Evolutionary conservation across 2,329 filamentous ascomycete genomes (phyloP).

Genomic region (Rhynchosporium graminicola): DNA sequence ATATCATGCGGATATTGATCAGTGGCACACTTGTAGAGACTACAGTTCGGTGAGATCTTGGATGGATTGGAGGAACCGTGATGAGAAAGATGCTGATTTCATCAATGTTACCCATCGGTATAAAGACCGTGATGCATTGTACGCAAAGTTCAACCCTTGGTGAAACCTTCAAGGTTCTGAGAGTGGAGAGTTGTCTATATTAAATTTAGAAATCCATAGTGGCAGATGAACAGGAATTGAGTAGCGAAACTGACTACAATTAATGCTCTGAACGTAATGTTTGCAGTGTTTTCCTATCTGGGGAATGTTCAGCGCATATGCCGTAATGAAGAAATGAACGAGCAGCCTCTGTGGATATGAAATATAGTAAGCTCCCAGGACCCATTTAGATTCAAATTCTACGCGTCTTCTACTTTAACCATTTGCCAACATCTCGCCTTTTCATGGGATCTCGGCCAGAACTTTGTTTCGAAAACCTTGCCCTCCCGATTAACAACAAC

Average conservation of each 20-base stretch:
- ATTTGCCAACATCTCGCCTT: constrained; percentile 32
- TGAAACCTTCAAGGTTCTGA: neutral
- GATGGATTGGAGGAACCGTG: constrained; percentile 17
- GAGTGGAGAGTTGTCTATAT: neutral
- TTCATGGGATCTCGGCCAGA: constrained; percentile 31
- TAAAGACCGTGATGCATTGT: constrained; percentile 13
- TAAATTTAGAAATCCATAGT: neutral
- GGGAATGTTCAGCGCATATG: too few species aligned
- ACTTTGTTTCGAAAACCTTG: constrained; percentile 20
- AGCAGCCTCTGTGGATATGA: too few species aligned
- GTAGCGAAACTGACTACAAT: neutral
- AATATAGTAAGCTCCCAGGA: too few species aligned
- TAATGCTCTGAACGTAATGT: neutral
- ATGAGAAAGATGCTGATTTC: constrained; percentile 14
- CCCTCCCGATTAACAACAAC: constrained; percentile 27
- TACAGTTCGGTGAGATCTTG: constrained; percentile 14
- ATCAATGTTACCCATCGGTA: constrained; percentile 15
- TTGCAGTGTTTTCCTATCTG: too few species aligned
- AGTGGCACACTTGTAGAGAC: constrained; percentile 15
- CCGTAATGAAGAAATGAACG: too few species aligned
- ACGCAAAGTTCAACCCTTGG: constrained; percentile 16
- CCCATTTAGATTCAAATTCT: too few species aligned
- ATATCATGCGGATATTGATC: constrained; percentile 14
- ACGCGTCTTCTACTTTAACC: constrained; percentile 34
- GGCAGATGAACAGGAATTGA: neutral